These are phyloP conservation scores for Irpex sp. DNA, from an alignment of 1,284 basidiomycete species.

Conservation along the genomic window DNA sequence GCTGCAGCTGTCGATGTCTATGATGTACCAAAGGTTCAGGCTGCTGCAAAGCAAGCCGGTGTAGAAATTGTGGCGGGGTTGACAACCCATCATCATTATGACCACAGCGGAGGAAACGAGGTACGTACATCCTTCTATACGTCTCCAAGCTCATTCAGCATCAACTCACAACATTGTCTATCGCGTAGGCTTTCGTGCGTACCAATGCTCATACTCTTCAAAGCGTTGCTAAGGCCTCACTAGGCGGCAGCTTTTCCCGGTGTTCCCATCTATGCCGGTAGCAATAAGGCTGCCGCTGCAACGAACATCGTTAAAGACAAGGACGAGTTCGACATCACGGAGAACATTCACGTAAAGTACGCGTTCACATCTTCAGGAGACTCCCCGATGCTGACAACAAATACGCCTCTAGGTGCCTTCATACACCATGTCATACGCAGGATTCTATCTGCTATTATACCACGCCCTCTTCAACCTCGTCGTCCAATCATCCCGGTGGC, in stretches of 20 bases:
- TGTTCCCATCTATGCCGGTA: conserved; percentile 83
- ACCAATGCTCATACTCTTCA: not conserved
- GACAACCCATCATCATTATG: conserved; percentile 86
- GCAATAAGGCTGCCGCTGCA: conserved; percentile 60
- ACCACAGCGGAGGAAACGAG: conserved; percentile 86
- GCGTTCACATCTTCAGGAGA: conserved; percentile 7
- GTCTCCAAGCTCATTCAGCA: not conserved
- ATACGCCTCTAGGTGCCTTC: conserved; percentile 57
- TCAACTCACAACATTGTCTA: not conserved
- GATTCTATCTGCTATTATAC: conserved; percentile 93
- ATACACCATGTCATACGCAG: conserved; percentile 95
- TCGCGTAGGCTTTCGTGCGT: conserved; percentile 50
- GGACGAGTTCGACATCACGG: conserved; percentile 68
- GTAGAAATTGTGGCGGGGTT: conserved; percentile 73
- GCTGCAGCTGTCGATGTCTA: conserved; percentile 82
- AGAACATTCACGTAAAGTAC: conserved; percentile 68
- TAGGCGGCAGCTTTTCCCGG: conserved; percentile 60
- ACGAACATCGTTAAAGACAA: conserved; percentile 76
- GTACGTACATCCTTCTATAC: conserved; percentile 30
- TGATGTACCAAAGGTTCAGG: conserved; percentile 72
- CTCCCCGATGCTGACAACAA: not conserved
- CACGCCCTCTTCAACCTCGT: conserved; percentile 40
- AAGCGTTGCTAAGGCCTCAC: not conserved
- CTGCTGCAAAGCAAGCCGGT: conserved; percentile 59
- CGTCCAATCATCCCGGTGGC: conserved; percentile 47